A percentile compares a stretch with the other conserved stretches of the same genome.
Evolutionary conservation across 495 filamentous ascomycete species (phyloP).

Genomic region (Evernia prunastri): DNA sequence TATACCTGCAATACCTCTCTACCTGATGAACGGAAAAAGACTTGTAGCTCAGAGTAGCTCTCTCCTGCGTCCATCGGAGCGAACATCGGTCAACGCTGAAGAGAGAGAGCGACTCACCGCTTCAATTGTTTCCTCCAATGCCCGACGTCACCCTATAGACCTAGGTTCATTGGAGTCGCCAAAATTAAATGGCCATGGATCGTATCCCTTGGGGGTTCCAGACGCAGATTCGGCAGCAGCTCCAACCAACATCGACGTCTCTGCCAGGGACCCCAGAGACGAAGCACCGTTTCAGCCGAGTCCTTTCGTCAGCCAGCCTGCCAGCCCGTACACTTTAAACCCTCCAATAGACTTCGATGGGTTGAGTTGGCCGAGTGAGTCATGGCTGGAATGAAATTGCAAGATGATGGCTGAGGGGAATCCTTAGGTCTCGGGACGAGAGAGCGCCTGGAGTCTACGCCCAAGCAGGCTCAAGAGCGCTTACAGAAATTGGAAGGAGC

Average conservation of each 20-base stretch:
- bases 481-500: conserved; percentile 76
- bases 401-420: conserved; percentile 4
- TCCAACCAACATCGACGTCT: conserved; percentile 48
- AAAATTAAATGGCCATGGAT: background rate
- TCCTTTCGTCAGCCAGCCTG: conserved; percentile 46
- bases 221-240: background rate
- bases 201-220: background rate
- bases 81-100: conserved; percentile 37
- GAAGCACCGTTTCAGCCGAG: conserved; percentile 48
- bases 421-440: conserved; percentile 66
- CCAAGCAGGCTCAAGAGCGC: conserved; percentile 62
- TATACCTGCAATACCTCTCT: conserved; percentile 42
- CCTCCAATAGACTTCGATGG: conserved; percentile 66
- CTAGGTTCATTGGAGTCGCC: conserved; percentile 29
- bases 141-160: conserved; percentile 38
- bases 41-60: conserved; percentile 31
- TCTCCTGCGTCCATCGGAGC: conserved; percentile 13
- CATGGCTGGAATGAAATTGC: background rate
- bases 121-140: conserved; percentile 47
- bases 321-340: conserved; percentile 54
- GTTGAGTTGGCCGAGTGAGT: conserved; percentile 65
- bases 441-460: conserved; percentile 69
- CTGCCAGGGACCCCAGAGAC: conserved; percentile 69
- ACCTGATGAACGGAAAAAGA: conserved; percentile 40
- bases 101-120: conserved; percentile 47